phyloP scores from a whole-genome alignment of 345 rosid species.

The Aurinia saxatilis region DNA sequence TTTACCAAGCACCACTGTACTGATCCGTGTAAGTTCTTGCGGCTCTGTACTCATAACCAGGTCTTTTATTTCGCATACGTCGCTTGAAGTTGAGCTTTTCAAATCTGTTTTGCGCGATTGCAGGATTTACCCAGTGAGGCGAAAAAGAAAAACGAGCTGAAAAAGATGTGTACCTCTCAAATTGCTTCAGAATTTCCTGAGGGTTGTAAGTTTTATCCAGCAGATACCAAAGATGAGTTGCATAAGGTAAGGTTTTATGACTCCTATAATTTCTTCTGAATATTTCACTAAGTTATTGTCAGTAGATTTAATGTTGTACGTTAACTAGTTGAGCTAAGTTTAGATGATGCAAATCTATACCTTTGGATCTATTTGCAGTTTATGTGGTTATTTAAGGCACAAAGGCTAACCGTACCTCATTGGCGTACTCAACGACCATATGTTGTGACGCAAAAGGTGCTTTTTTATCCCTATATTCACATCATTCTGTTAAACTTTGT shows the following conservation, averaged over 20 bases:
- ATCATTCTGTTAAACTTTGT: background rate
- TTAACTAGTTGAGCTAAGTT: background rate
- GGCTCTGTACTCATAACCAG: background rate
- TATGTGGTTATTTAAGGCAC: constrained; percentile 79
- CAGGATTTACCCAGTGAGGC: constrained; percentile 70
- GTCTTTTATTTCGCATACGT: background rate
- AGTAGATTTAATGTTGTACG: background rate
- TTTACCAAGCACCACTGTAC: constrained; percentile 77
- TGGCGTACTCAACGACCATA: constrained; percentile 88
- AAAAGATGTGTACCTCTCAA: constrained; percentile 59
- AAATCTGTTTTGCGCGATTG: constrained; percentile 11
- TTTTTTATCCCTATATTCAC: background rate
- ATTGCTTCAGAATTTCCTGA: constrained; percentile 78
- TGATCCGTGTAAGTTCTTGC: constrained; percentile 67
- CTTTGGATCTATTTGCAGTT: constrained; percentile 48
- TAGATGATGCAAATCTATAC: constrained; percentile 4
- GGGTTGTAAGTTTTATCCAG: constrained; percentile 79
- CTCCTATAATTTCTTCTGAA: background rate
- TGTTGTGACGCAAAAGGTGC: constrained; percentile 72
- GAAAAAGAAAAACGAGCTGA: constrained; percentile 56
- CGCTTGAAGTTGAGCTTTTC: constrained; percentile 1
- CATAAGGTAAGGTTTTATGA: constrained; percentile 54
- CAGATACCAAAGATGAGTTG: constrained; percentile 86
- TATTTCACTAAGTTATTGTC: background rate
- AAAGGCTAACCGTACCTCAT: constrained; percentile 68